Evolutionary conservation across 1,139 yeast genomes (phyloP), one percentile per base, ranked within the genome.

Genomic region (Geotrichum reessii): DNA sequence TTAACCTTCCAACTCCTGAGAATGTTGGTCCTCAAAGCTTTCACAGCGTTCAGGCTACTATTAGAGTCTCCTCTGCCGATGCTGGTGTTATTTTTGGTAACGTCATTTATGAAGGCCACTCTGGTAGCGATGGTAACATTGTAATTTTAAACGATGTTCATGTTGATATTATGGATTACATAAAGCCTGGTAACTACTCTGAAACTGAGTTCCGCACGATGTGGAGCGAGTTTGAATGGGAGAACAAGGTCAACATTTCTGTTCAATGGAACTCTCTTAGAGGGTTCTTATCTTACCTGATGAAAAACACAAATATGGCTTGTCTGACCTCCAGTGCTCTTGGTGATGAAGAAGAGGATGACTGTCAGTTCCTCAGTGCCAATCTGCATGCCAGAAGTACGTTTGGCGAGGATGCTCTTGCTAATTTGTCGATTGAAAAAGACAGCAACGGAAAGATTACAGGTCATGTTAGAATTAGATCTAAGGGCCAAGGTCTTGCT

Each of bases 201-300:
- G 99, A 93, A 74, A 83, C 85, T 56, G 87, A 83, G 66, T 95
- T 95, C 88, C 88, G 99, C 69, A 83, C 85, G 68, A 92, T 92
- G 98, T 95, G 99, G 99, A 89, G 91, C 72, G 98, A 92, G 73
- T 95, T 95, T 72, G 99, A 95, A 76, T 95, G 99, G 99, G 99
- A 95, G 75, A 95, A 95, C 77, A 95, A 95, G 78, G 93, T 95
- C 69, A 88, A 93, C 63, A 88, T 95, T 71, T 86, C 87, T 67
- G 85, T 95, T 2, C 79, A 78, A 59, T 79, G 86, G 67, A 75
- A 81, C 50, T 76, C 92, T 1, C 80, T 95, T 70, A 86, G 86
- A 70, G 89, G 83, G 55, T 95, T 90, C 75, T 79, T 95, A 73
- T 87, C 85, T 61, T 86, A 82, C 67, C 77, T 95, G 68, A 78